Percentiles rank a stretch among this genome's conserved stretches.
Conservation (phyloP, 345 rosid genomes). For the Streptanthus diversifolius region DNA sequence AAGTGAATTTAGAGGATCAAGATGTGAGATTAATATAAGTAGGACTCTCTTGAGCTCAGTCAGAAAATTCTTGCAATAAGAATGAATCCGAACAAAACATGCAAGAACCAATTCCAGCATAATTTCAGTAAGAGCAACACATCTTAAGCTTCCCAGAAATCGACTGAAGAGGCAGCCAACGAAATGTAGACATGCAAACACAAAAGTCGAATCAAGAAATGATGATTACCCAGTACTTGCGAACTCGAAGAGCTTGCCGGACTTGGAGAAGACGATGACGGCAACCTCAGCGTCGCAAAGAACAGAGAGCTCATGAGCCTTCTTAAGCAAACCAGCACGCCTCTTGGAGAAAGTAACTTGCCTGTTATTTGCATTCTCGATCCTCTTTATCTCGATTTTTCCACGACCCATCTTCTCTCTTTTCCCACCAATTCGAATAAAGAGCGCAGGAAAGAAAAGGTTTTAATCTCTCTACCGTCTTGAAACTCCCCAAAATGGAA, state of each 20-base stretch:
- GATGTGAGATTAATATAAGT: background rate
- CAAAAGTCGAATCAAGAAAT: background rate
- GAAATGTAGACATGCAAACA: conserved; percentile 8
- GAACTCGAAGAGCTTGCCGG: conserved; percentile 90
- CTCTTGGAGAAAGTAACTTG: conserved; percentile 97
- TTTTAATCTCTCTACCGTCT: background rate
- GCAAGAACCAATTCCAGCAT: conserved; percentile 10
- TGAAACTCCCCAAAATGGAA: conserved; percentile 30
- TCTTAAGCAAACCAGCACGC: conserved; percentile 84
- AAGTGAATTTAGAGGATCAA: no score
- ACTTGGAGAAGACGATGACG: conserved; percentile 81
- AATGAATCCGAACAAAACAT: conserved; percentile 20
- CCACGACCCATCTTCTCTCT: conserved; percentile 70
- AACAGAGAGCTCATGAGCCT: conserved; percentile 83
- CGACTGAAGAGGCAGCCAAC: background rate
- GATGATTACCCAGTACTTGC: conserved; percentile 58
- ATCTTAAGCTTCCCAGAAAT: background rate
- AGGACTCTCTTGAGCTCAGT: background rate
- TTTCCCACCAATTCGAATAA: background rate
- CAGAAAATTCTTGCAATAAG: background rate
- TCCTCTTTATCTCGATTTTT: conserved; percentile 90
- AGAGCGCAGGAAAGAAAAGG: background rate
- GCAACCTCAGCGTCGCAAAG: conserved; percentile 97
- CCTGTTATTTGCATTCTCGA: conserved; percentile 91
- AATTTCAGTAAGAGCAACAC: background rate